These are phyloP conservation scores for Camellia oleifera DNA, from an alignment of 179 eudicot species.

Conservation along the genomic window DNA sequence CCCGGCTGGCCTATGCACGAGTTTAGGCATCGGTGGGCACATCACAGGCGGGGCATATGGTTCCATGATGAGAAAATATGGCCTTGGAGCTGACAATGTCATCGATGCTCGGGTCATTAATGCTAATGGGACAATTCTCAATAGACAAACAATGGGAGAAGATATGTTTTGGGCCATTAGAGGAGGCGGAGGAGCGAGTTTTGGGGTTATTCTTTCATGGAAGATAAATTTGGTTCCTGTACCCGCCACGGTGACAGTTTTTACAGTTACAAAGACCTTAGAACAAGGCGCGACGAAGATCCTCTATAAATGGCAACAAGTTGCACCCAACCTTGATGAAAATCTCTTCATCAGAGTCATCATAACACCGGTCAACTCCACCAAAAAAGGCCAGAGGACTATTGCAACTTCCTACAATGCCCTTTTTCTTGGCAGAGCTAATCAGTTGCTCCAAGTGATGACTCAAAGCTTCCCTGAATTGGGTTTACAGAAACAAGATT, in stretches of 20 bases:
- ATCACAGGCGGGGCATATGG: conserved; percentile 37
- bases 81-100: conserved; percentile 37
- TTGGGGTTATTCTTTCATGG: conserved; percentile 40
- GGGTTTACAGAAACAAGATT: conserved; percentile 37
- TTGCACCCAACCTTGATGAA: conserved; percentile 50
- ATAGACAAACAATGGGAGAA: conserved; percentile 38
- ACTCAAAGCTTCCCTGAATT: conserved; percentile 44
- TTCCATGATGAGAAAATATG: conserved; percentile 36
- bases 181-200: conserved; percentile 35
- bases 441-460: conserved; percentile 31
- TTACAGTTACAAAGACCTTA: conserved; percentile 36
- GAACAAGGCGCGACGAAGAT: conserved; percentile 50
- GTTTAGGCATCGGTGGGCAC: conserved; percentile 39
- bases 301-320: conserved; percentile 53
- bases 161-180: conserved; percentile 43
- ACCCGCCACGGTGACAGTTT: conserved; percentile 42
- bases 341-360: conserved; percentile 51
- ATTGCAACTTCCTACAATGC: conserved; percentile 14
- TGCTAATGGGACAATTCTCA: conserved; percentile 29
- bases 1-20: conserved; percentile 35
- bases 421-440: conserved; percentile 35
- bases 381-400: conserved; percentile 13
- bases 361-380: not conserved
- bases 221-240: conserved; percentile 46
- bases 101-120: conserved; percentile 30